Evolutionary conservation across 306 rosid species (phyloP).

Genomic region (Ammopiptanthus mongolicus): DNA sequence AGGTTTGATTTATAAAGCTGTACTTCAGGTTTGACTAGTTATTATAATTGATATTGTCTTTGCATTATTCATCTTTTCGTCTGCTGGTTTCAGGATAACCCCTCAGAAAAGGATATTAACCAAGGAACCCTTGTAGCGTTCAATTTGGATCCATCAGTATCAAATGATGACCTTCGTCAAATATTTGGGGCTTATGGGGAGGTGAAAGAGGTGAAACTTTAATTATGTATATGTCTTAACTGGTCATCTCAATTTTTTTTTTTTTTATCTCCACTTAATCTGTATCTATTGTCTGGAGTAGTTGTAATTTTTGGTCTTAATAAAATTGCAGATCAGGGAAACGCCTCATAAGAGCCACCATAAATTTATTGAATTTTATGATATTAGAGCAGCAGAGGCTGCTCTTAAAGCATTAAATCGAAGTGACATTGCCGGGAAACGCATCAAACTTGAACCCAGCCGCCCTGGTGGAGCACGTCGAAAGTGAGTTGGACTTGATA

Average conservation of each 20-base stretch:
- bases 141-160: constrained; percentile 77
- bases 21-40: not conserved
- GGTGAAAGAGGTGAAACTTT: constrained; percentile 66
- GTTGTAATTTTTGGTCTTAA: not conserved
- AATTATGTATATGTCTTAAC: not conserved
- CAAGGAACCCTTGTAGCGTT: constrained; percentile 87
- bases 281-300: constrained; percentile 1
- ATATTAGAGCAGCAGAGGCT: constrained; percentile 72
- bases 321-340: constrained; percentile 70
- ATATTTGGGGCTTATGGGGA: constrained; percentile 86
- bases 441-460: constrained; percentile 87
- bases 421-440: constrained; percentile 82
- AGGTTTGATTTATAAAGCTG: constrained; percentile 41
- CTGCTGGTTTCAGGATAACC: constrained; percentile 58
- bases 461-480: constrained; percentile 91
- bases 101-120: constrained; percentile 77
- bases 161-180: constrained; percentile 72
- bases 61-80: not conserved
- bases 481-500: constrained; percentile 37
- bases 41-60: not conserved
- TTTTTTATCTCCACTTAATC: not conserved
- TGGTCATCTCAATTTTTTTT: not conserved
- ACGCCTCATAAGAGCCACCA: constrained; percentile 85
- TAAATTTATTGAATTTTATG: constrained; percentile 78
- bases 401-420: constrained; percentile 75